Base-by-base conservation (phyloP, 495 filamentous ascomycete genomes). In the Penicillium tannophilum region DNA sequence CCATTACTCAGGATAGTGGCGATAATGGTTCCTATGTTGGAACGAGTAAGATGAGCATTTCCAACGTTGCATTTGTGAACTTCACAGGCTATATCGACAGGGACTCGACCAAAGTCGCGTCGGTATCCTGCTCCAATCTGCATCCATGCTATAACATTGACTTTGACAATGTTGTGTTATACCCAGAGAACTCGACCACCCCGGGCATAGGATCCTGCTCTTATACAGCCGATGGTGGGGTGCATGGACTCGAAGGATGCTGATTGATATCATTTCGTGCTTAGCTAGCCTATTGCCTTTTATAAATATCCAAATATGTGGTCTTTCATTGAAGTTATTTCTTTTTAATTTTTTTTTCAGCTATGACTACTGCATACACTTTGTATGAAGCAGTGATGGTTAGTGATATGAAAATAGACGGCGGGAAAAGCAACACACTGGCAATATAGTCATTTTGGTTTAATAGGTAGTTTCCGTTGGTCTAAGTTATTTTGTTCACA, bases 1-100 rank as follows among this genome's bases (percentile, higher is more conserved):
- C 61, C 1, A 83, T 86, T 58, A 80, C 63, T 4, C 72, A 84
- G 66, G 73, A 80, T 55, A 78, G 55, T 52, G 81, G 82, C 6
- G 72, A 84, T 56, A 83, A 86, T 60, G 81, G 82, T 10, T 78
- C 73, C 3, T 79, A 72, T 42, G 30, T 64, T 1, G 83, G 83
- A 3, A 82, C 79, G 20, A 76, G 70, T 52, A 68, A 74, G 55
- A 79, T 84, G 79, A 66, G 73, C 35, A 66, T 85, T 31, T 74
- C 71, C 8, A 77, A 84, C 50, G 64, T 85, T 26, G 69, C 70
- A 0, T 84, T 80, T 65, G 74, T 80, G 23, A 85, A 85, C 57
- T 84, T 84, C 59, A 82, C 78, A 10, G 82, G 82, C 6, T 77
- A 71, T 55, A 61, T 79, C 30, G 55, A 70, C 10, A 61, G 54